Evolutionary conservation across 2,329 filamentous ascomycete species (phyloP).

Genomic region (Ceratocystiopsis sp.): DNA sequence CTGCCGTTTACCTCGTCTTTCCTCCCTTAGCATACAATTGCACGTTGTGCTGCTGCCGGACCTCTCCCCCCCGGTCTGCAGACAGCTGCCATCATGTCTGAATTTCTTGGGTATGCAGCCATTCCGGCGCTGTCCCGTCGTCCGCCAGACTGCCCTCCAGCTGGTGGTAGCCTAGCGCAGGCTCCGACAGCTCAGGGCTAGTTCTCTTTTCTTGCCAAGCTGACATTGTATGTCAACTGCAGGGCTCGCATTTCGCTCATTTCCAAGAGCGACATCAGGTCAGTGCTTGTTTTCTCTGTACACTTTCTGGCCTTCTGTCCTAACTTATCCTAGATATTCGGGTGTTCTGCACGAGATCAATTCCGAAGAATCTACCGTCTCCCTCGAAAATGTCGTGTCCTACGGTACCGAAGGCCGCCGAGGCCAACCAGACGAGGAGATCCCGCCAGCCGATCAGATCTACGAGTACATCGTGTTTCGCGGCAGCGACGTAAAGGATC

Average conservation of each 20-base stretch:
- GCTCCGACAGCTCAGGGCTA: too few relatives aligned
- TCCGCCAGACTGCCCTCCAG: not conserved
- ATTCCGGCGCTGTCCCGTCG: not conserved
- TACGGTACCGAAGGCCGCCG: constrained; percentile 87
- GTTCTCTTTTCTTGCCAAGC: not conserved
- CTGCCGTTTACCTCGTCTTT: not conserved
- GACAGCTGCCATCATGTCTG: constrained; percentile 6
- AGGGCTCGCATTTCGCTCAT: constrained; percentile 11
- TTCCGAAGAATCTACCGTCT: constrained; percentile 90
- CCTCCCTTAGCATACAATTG: not conserved
- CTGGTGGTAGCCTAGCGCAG: not conserved
- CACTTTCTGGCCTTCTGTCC: not conserved
- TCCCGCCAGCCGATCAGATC: constrained; percentile 66
- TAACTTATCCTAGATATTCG: constrained; percentile 53
- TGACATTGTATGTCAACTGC: not conserved
- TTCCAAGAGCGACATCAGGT: constrained; percentile 10
- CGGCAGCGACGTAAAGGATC: constrained; percentile 94
- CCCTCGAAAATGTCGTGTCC: constrained; percentile 87
- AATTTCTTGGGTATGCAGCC: constrained; percentile 8
- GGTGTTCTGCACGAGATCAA: constrained; percentile 96
- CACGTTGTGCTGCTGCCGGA: too few relatives aligned
- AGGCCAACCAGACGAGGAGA: constrained; percentile 62
- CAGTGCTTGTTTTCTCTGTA: not conserved
- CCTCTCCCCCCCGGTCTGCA: not conserved
- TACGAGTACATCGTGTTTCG: constrained; percentile 99